phyloP scores from a whole-genome alignment of 345 rosid genomes.

The Mangifera indica region DNA sequence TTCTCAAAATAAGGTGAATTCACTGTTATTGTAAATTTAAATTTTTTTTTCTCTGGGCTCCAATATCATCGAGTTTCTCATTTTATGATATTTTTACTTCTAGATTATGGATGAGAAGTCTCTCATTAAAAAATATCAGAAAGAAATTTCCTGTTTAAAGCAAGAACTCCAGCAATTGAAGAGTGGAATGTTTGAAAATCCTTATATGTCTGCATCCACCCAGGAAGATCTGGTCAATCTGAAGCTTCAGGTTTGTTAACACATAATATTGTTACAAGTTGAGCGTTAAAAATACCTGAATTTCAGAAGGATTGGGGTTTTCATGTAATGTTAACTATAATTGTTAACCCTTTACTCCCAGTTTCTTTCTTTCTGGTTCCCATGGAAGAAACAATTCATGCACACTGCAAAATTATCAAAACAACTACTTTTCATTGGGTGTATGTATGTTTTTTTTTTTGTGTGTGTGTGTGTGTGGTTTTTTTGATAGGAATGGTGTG shows the following conservation, averaged over 20 bases:
- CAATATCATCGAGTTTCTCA: constrained; percentile 11
- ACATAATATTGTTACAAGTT: background rate
- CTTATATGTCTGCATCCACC: constrained; percentile 39
- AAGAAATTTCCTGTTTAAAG: constrained; percentile 61
- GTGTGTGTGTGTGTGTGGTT: too few relatives aligned
- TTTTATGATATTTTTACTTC: constrained; percentile 10
- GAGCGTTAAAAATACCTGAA: background rate
- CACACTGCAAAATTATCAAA: background rate
- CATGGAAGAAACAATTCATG: background rate
- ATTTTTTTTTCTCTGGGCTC: background rate
- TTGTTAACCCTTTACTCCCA: background rate
- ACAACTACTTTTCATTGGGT: constrained; percentile 2
- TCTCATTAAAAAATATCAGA: constrained; percentile 70
- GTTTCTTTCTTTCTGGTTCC: background rate
- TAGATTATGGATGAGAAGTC: constrained; percentile 82
- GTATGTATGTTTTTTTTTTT: too few relatives aligned
- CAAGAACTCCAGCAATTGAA: constrained; percentile 65
- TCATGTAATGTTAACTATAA: constrained; percentile 4
- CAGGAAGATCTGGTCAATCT: constrained; percentile 60
- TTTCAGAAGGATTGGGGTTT: background rate
- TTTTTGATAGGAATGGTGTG: too few relatives aligned
- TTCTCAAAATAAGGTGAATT: constrained; percentile 60
- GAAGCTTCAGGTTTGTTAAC: constrained; percentile 61
- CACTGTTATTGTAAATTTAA: background rate
- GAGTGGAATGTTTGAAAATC: constrained; percentile 47